Conservation (phyloP, 768 basidiomycete species). For the Atractiella rhizophila region DNA sequence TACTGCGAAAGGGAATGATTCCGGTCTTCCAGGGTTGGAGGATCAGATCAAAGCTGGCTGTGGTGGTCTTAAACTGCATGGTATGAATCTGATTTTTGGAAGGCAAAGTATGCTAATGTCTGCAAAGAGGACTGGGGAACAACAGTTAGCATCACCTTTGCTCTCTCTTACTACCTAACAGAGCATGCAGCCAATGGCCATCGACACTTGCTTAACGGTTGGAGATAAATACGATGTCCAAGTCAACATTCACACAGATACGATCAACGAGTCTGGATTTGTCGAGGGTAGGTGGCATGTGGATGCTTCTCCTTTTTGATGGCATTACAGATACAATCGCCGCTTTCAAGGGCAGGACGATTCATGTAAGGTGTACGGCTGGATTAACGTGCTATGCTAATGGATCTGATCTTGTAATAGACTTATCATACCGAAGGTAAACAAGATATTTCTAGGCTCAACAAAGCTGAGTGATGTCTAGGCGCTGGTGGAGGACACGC, state of each 20-base stretch:
- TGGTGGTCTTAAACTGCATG: constrained; percentile 75
- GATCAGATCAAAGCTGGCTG: constrained; percentile 67
- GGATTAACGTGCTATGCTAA: too few species aligned
- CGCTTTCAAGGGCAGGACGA: constrained; percentile 70
- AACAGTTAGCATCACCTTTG: neutral
- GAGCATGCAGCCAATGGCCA: constrained; percentile 69
- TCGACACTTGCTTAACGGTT: constrained; percentile 48
- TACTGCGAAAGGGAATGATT: constrained; percentile 91
- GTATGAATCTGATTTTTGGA: constrained; percentile 21
- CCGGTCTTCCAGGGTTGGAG: constrained; percentile 42
- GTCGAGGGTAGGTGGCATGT: constrained; percentile 44
- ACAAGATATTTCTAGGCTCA: too few species aligned
- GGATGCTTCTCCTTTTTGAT: neutral
- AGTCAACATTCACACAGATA: constrained; percentile 92
- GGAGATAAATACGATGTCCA: constrained; percentile 85
- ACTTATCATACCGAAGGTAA: too few species aligned
- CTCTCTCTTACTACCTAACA: constrained; percentile 30
- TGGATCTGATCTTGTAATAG: too few species aligned
- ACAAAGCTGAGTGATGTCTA: too few species aligned
- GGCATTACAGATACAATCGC: constrained; percentile 43
- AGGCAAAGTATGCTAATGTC: neutral
- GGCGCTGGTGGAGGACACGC: constrained; percentile 66
- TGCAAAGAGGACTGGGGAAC: constrained; percentile 7
- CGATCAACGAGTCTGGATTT: constrained; percentile 88
- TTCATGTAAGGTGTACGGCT: too few species aligned